These are phyloP conservation scores for Prorocentrum cordatum DNA, from an alignment of 169 alveolate genomes.

Conservation along the genomic window DNA sequence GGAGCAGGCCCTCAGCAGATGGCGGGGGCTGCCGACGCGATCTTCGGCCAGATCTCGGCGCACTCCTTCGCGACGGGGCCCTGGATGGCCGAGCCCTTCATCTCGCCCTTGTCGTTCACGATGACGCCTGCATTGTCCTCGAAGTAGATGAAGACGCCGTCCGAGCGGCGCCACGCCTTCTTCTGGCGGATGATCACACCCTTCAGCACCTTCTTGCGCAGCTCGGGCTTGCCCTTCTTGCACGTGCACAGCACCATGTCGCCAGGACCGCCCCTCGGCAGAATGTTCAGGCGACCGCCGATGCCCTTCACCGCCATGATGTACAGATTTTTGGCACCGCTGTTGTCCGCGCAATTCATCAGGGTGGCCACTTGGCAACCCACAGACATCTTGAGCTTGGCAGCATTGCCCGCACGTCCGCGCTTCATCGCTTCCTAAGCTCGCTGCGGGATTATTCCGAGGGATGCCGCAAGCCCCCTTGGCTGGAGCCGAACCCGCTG, in stretches of 20 bases:
- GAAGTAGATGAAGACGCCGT: constrained; percentile 95
- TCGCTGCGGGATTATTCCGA: too few relatives aligned
- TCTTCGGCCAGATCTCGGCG: constrained; percentile 99
- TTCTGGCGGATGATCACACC: constrained; percentile 98
- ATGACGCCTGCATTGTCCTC: constrained; percentile 85
- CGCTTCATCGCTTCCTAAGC: too few relatives aligned
- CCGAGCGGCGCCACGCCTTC: constrained; percentile 98
- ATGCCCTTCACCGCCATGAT: constrained; percentile 94
- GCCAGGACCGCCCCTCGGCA: constrained; percentile 99
- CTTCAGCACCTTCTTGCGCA: constrained; percentile 93
- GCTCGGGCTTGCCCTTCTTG: constrained; percentile 98
- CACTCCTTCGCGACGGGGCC: constrained; percentile 99
- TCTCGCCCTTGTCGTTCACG: constrained; percentile 98
- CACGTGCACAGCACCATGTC: constrained; percentile 96
- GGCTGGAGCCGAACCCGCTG: too few relatives aligned
- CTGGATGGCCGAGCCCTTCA: constrained; percentile 98
- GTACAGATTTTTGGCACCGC: constrained; percentile 91
- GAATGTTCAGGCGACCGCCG: constrained; percentile 93
- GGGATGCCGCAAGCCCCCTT: too few relatives aligned
- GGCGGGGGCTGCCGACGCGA: constrained; percentile 97
- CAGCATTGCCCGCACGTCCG: background rate
- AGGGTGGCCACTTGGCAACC: constrained; percentile 43
- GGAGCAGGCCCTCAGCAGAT: constrained; percentile 87
- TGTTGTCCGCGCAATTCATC: constrained; percentile 37
- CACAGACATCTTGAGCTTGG: constrained; percentile 18